These are phyloP conservation scores for Kodamaea nitidulidarum DNA, from an alignment of 805 yeast species.

Conservation along the genomic window DNA sequence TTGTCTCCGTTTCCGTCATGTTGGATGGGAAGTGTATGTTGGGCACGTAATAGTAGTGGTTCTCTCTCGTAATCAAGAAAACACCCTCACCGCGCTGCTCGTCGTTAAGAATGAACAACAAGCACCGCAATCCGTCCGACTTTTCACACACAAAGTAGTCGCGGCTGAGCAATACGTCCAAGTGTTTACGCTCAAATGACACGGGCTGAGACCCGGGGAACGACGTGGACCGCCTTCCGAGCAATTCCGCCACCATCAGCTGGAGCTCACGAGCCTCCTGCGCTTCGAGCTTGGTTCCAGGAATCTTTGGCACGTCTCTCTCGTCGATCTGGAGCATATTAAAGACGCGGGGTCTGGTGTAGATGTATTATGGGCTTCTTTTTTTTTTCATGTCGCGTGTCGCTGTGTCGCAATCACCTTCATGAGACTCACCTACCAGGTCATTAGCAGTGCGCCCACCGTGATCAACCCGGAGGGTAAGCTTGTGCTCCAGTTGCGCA, in stretches of 20 bases:
- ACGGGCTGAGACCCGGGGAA: constrained; percentile 97
- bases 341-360: too few relatives aligned
- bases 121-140: constrained; percentile 86
- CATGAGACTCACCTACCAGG: constrained; percentile 37
- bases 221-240: constrained; percentile 46
- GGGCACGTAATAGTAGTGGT: constrained; percentile 78
- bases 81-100: constrained; percentile 82
- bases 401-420: background rate
- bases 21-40: constrained; percentile 76
- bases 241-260: constrained; percentile 63
- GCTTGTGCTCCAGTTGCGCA: constrained; percentile 33
- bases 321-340: constrained; percentile 37
- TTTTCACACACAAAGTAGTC: constrained; percentile 96
- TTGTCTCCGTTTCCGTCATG: constrained; percentile 38
- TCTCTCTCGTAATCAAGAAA: constrained; percentile 82
- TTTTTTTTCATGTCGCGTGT: constrained; percentile 5
- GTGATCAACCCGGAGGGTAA: constrained; percentile 34
- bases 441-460: constrained; percentile 28
- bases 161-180: constrained; percentile 54
- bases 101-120: constrained; percentile 63
- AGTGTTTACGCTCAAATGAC: constrained; percentile 74
- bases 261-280: constrained; percentile 66
- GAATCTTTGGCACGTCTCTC: constrained; percentile 74
- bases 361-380: background rate
- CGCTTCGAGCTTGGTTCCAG: constrained; percentile 76